Evolutionary conservation across 1,139 yeast genomes (phyloP).

Genomic region (Pneumocystis jirovecii): DNA sequence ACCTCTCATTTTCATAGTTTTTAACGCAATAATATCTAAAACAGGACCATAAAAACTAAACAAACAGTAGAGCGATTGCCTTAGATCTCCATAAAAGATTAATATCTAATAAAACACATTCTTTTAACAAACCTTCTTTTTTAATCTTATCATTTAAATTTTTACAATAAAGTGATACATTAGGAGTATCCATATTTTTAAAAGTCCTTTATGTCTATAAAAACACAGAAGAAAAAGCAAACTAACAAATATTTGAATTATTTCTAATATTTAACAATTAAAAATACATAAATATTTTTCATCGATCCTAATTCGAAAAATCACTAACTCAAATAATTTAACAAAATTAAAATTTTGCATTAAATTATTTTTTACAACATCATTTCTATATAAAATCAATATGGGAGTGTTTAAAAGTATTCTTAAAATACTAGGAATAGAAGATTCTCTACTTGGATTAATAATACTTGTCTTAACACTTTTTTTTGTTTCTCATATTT

Average conservation of each 20-base stretch:
- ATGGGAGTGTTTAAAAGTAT: not conserved
- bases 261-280: not conserved
- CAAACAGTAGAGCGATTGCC: conserved; percentile 42
- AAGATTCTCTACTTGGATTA: not conserved
- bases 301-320: not conserved
- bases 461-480: not conserved
- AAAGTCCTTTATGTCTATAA: not conserved
- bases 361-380: not conserved
- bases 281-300: not conserved
- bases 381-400: not conserved
- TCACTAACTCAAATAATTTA: not conserved
- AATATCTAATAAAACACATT: not conserved
- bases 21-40: conserved; percentile 37
- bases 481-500: not conserved
- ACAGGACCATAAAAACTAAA: conserved; percentile 59
- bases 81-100: conserved; percentile 25
- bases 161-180: conserved; percentile 46
- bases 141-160: conserved; percentile 53
- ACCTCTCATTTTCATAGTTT: conserved; percentile 42
- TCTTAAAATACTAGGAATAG: not conserved
- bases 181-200: conserved; percentile 18
- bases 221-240: not conserved
- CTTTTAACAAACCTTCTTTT: conserved; percentile 20
- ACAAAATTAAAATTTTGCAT: not conserved
- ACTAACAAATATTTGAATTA: not conserved